Conservation (phyloP, 345 rosid species). For the Pugionium cornutum region DNA sequence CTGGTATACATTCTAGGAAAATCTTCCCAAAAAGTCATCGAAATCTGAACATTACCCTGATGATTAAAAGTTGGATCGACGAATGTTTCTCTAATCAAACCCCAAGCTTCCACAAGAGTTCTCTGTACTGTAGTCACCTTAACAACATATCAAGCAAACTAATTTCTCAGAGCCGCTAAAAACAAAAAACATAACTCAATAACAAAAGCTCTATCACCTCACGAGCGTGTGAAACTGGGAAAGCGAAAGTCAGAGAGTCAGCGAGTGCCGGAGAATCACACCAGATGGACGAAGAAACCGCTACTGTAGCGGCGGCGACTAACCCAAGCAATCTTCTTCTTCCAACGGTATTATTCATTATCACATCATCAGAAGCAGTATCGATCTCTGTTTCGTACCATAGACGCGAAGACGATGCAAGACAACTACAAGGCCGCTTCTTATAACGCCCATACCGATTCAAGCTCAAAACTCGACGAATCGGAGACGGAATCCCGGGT, state of each 20-base stretch:
- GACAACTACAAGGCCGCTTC: slow-evolving; percentile 33
- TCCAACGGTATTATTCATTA: slow-evolving; percentile 31
- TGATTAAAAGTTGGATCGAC: slow-evolving; percentile 85
- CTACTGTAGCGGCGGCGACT: slow-evolving; percentile 54
- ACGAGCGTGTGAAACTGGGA: slow-evolving; percentile 76
- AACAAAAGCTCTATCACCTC: slow-evolving; percentile 51
- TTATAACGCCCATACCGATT: slow-evolving; percentile 18
- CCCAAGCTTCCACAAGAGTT: slow-evolving; percentile 96
- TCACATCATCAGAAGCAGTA: slow-evolving; percentile 14
- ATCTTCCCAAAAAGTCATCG: not conserved
- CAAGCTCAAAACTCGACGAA: slow-evolving; percentile 30
- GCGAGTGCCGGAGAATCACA: slow-evolving; percentile 69
- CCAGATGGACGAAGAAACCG: slow-evolving; percentile 52
- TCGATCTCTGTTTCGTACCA: slow-evolving; percentile 25
- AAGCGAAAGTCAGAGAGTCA: slow-evolving; percentile 73
- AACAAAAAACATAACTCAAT: slow-evolving; percentile 28
- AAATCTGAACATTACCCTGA: slow-evolving; percentile 54
- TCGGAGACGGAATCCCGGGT: slow-evolving; percentile 30
- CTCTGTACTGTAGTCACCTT: slow-evolving; percentile 86
- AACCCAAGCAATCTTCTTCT: slow-evolving; percentile 52
- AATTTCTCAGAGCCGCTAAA: slow-evolving; percentile 1
- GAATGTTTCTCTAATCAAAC: slow-evolving; percentile 85
- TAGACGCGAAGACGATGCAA: slow-evolving; percentile 26
- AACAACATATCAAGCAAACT: slow-evolving; percentile 17
- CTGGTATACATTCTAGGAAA: slow-evolving; percentile 5